Base-by-base conservation (phyloP, 257 asterid species). In the Solanum medicagineum region DNA sequence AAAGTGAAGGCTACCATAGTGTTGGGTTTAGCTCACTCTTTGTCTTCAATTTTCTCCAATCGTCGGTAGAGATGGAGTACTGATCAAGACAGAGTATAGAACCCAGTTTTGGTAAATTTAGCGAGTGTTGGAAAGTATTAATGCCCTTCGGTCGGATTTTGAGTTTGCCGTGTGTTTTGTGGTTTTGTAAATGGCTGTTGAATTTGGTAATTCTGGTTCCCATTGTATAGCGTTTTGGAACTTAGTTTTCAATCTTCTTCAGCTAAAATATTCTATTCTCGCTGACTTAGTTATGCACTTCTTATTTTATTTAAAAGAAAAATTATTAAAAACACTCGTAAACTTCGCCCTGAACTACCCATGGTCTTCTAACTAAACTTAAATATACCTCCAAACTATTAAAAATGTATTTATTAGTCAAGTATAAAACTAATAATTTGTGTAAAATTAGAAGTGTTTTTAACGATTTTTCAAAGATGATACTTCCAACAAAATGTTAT, bases 1-100 rank as follows among this genome's bases (percentile, higher is more conserved):
- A 93, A 92, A 85, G 95, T 93, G 90, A 94, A 92, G 88, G 91
- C 87, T 60, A 92, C 93, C 22, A 93, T 93, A 16, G 95, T 94
- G 0, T 66, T 87, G 74, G 95, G 93, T 1, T 83, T 94, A 87
- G 95, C 93, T 56, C 94, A 91, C 26, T 91, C 97, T 59, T 11
- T 91, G 70, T 90, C 93, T 83, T 86, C 91, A 7, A 87, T 90
- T 54, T 88, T 91, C 85, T 88, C 93, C 42, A 70, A 70, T 40
- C 80, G 80, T 54, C 54, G 80, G 11, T 70, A 70, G 54, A 70
- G 17, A 40, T 22, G 10, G 77, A 80, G 71, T 13, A 24, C 2
- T 44, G 60, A 36, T 36, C 42, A 59, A 73, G 57, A 65, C 77
- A 80, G 70, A 69, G 44, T 32, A 8, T 4, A 70, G 45, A n/a